Percentiles rank a stretch among this genome's conserved stretches.
Conservation (phyloP, 371 early-diverging fungal genomes). For the Cokeromyces recurvatus region DNA sequence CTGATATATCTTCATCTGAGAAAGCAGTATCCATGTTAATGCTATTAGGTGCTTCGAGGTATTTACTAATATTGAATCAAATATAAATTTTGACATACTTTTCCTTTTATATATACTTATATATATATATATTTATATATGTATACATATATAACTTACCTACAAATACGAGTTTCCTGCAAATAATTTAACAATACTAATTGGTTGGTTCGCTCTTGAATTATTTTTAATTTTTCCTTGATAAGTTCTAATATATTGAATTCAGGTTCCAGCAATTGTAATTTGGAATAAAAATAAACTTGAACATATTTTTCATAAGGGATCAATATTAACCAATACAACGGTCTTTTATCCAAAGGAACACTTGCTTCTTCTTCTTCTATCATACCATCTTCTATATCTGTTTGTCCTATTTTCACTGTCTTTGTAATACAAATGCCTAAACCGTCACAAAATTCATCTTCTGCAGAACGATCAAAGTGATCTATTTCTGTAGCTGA, state of each 20-base stretch:
- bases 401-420: too few species aligned
- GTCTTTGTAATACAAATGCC: slow-evolving; percentile 27
- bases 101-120: too few species aligned
- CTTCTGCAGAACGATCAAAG: slow-evolving; percentile 1
- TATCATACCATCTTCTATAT: slow-evolving; percentile 6
- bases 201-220: slow-evolving; percentile 67
- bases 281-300: slow-evolving; percentile 63
- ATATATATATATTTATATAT: neutral
- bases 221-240: slow-evolving; percentile 43
- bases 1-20: slow-evolving; percentile 36
- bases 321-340: slow-evolving; percentile 67
- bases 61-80: slow-evolving; percentile 45
- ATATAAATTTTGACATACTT: too few species aligned
- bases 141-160: slow-evolving; percentile 31
- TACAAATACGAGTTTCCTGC: slow-evolving; percentile 65
- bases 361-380: neutral
- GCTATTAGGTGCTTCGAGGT: slow-evolving; percentile 47
- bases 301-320: slow-evolving; percentile 54
- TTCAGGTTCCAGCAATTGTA: slow-evolving; percentile 37
- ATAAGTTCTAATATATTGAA: slow-evolving; percentile 47
- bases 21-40: slow-evolving; percentile 19
- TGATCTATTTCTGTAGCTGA: neutral
- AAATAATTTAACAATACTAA: slow-evolving; percentile 59
- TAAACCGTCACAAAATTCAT: slow-evolving; percentile 34
- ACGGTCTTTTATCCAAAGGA: slow-evolving; percentile 20